Conservation (phyloP, 1,284 basidiomycete species). For the Gymnopus androsaceus region DNA sequence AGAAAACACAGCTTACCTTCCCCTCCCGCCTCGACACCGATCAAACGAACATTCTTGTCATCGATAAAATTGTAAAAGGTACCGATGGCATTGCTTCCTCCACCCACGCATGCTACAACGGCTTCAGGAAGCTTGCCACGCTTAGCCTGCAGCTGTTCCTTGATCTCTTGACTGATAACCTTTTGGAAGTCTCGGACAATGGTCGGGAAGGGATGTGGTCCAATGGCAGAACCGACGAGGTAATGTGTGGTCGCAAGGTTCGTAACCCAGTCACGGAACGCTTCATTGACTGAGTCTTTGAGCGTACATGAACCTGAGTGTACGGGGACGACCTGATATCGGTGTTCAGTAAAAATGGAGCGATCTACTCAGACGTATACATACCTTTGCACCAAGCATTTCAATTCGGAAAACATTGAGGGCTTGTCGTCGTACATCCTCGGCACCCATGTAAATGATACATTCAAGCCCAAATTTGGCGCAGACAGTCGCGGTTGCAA, state of each 20-base stretch:
- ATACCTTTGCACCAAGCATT: slow-evolving; percentile 92
- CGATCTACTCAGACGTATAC: not conserved
- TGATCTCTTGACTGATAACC: slow-evolving; percentile 95
- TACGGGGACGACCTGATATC: slow-evolving; percentile 83
- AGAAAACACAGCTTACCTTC: slow-evolving; percentile 60
- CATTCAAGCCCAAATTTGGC: slow-evolving; percentile 97
- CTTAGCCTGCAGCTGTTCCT: slow-evolving; percentile 76
- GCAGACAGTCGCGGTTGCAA: slow-evolving; percentile 97
- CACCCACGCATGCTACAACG: slow-evolving; percentile 96
- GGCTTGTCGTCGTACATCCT: slow-evolving; percentile 94
- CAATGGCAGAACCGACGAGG: slow-evolving; percentile 95
- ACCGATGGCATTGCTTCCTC: slow-evolving; percentile 97
- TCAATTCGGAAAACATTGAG: slow-evolving; percentile 98
- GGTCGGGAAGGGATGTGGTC: slow-evolving; percentile 98
- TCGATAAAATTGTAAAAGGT: slow-evolving; percentile 94
- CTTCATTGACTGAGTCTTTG: slow-evolving; percentile 98
- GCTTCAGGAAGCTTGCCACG: slow-evolving; percentile 90
- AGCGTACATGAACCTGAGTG: slow-evolving; percentile 92
- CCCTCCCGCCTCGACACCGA: slow-evolving; percentile 96
- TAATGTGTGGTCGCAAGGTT: slow-evolving; percentile 94
- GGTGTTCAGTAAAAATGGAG: slow-evolving; percentile 10
- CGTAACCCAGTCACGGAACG: slow-evolving; percentile 97
- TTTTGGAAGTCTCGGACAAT: slow-evolving; percentile 98
- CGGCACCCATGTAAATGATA: slow-evolving; percentile 98
- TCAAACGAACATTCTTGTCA: slow-evolving; percentile 79